A percentile compares a stretch with the other conserved stretches of the same genome.
These are phyloP conservation scores for Retiboletus flavoniger DNA, from an alignment of 1,284 basidiomycete species.

Conservation along the genomic window DNA sequence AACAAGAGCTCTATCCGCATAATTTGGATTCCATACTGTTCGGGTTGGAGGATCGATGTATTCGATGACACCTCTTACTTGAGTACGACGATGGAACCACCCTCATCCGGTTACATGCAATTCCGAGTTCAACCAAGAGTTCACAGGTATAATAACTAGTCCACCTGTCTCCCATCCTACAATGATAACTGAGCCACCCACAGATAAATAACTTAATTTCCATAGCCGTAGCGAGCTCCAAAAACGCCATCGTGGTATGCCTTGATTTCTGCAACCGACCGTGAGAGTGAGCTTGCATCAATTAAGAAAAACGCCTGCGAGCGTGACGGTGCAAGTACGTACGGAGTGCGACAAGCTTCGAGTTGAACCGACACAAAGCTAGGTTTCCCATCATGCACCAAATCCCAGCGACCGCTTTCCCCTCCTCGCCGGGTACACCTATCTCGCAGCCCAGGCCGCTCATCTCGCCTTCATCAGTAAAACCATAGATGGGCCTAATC, in stretches of 20 bases:
- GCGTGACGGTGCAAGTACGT: constrained; percentile 13
- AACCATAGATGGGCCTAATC: constrained; percentile 54
- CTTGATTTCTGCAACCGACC: constrained; percentile 54
- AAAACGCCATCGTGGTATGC: constrained; percentile 56
- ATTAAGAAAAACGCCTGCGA: background rate
- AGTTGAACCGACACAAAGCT: constrained; percentile 39
- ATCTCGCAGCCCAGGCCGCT: constrained; percentile 52
- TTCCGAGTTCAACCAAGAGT: background rate
- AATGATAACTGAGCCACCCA: background rate
- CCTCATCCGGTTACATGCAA: background rate
- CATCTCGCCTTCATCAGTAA: constrained; percentile 65
- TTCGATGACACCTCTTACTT: background rate
- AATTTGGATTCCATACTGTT: background rate
- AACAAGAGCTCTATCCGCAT: background rate
- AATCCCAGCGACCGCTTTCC: constrained; percentile 43
- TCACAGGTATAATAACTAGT: background rate
- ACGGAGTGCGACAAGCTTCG: constrained; percentile 42
- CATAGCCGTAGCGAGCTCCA: constrained; percentile 38
- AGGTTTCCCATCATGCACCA: constrained; percentile 43
- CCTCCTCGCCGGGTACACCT: constrained; percentile 42
- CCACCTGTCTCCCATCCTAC: background rate
- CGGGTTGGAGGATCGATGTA: too few species aligned
- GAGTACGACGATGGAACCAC: background rate
- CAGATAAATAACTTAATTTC: background rate
- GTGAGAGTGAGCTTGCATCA: constrained; percentile 38